Evolutionary conservation across 805 yeast genomes (phyloP), one percentile per base, ranked within the genome.

Genomic region (Lipomyces kockii): DNA sequence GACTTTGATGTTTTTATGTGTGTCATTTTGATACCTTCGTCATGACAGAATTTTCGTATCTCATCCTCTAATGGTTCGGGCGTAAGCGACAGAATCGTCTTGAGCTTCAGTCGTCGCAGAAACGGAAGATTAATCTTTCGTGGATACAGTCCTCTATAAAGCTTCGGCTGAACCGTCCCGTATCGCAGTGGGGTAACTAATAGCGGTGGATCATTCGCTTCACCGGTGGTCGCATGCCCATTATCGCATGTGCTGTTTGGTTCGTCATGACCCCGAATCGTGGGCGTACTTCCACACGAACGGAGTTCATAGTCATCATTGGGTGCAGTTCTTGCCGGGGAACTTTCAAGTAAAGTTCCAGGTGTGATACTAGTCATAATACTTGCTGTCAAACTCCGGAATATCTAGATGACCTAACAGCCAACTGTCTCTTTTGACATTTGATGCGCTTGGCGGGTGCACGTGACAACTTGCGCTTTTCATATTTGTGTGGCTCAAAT

Each of bases 101-200:
- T 87, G 64, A 95, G 81, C 53, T 84, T 79, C 39, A 93, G 82
- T 43, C 91, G 83, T 70, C 83, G 80, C 9, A 95, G 80, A 74
- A 89, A 95, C 8, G 88, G 82, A 68, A 85, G 82, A 75, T 92
- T 93, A 64, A 88, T 83, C 58, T 87, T 86, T 62, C 95, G 83
- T 0, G 98, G 98, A 73, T 90, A 91, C 0, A 96, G 89, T 0
- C 98, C 98, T 58, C 98, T 80, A 74, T 87, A 90, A 3, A 94
- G 79, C 60, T 84, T 81, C 1, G 89, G 86, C 73, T 89, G 91
- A 2, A 93, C 86, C 17, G 86, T 82, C 60, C 87, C 86, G 78
- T 89, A 95, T 66, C 92, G 83, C 67, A 93, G 81, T 1, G 99
- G 98, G 0, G 97, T 75, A 39, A 74, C 73, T 43, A 78, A 67